phyloP scores from a whole-genome alignment of 768 basidiomycete genomes.

The Baorangia bicolor region DNA sequence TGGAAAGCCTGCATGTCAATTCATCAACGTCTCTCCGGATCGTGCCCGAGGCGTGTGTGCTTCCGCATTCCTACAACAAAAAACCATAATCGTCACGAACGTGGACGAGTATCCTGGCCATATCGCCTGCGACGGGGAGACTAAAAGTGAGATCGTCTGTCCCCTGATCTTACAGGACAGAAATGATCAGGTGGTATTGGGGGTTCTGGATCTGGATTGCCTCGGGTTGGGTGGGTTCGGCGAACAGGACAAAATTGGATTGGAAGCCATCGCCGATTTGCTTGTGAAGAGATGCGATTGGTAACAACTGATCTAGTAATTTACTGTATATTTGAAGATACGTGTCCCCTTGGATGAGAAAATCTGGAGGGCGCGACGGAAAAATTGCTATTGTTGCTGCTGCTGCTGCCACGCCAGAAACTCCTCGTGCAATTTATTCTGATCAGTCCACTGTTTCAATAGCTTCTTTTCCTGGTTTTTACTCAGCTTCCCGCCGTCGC shows the following conservation, averaged over 20 bases:
- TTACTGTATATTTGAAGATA: neutral
- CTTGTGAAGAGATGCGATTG: conserved; percentile 66
- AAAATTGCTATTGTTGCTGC: conserved; percentile 19
- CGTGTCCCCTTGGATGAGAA: neutral
- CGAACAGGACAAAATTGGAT: conserved; percentile 71
- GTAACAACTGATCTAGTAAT: conserved; percentile 37
- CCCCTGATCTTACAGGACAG: conserved; percentile 54
- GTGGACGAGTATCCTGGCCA: conserved; percentile 87
- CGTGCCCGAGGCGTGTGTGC: conserved; percentile 81
- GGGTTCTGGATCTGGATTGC: conserved; percentile 87
- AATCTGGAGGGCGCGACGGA: neutral
- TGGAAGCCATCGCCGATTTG: conserved; percentile 69
- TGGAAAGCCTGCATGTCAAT: conserved; percentile 90
- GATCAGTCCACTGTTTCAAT: conserved; percentile 67
- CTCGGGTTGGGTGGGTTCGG: conserved; percentile 69
- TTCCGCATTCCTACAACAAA: conserved; percentile 58
- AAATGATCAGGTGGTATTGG: conserved; percentile 39
- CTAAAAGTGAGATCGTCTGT: conserved; percentile 87
- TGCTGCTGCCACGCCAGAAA: conserved; percentile 54
- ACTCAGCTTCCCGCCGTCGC: conserved; percentile 78
- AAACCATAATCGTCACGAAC: conserved; percentile 68
- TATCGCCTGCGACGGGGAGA: conserved; percentile 90
- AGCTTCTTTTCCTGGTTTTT: conserved; percentile 80
- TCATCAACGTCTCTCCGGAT: conserved; percentile 59
- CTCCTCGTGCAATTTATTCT: conserved; percentile 80